Base-by-base conservation (phyloP, 2,329 filamentous ascomycete species). In the Cadophora malorum region DNA sequence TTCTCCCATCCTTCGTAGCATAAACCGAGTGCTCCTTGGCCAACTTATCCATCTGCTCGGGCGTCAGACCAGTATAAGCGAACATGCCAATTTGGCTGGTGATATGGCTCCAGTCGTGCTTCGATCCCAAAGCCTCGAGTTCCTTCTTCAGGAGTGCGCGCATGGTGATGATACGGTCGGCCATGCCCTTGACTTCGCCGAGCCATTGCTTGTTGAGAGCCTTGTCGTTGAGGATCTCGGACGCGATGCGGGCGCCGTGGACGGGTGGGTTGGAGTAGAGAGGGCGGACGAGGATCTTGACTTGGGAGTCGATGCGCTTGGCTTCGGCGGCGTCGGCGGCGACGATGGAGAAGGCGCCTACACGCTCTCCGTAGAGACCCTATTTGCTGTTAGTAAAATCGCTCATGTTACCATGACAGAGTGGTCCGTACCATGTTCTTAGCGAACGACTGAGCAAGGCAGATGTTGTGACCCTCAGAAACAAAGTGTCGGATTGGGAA, bases 41-140 rank as follows among this genome's bases (percentile, higher is more conserved):
- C 71, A 99, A 86, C 77, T 84, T 84, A 66, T 95, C 91, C 93
- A 98, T 97, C 84, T 97, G 92, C 83, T 95, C 90, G 65, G 94
- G 84, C 76, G 86, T 95, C 77, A 99, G 85, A 70, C 96, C 96
- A 63, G 96, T 99, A 87, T 97, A 99, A 76, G 96, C 95, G 79
- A 99, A 99, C 96, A 99, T 99, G 84, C 96, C 96, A 78, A 99
- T 99, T 88, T 97, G 93, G 83, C 87, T 94, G 75, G 96, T 98
- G 83, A 99, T 99, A 86, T 99, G 96, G 80, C 91, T 92, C 96
- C 96, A 99, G 85, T 98, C 93, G 82, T 96, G 93, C 87, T 94
- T 94, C 85, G 92, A 96, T 79, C 95, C 95, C 71, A 97, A 89
- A 82, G 92, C 90, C 88, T 97, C 93, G 66, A 99, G 90, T 85